Evolutionary conservation across 768 basidiomycete genomes (phyloP).

Genomic region (Russula emetica): DNA sequence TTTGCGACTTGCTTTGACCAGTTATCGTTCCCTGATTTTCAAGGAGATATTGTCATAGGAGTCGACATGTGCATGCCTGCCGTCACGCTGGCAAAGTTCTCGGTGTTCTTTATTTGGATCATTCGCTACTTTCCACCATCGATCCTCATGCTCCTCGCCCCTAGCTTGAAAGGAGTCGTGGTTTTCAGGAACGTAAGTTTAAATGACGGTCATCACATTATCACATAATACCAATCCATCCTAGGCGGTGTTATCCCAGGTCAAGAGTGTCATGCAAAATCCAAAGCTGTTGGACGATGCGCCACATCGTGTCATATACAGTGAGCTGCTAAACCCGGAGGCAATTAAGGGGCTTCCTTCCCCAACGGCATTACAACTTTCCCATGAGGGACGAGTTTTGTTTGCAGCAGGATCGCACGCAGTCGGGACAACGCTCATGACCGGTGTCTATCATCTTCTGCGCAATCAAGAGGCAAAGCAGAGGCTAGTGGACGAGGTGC

Average conservation of each 20-base stretch:
- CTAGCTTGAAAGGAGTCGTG: not conserved
- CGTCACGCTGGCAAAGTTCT: conserved; percentile 23
- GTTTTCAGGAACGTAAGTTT: not conserved
- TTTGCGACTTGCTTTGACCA: conserved; percentile 38
- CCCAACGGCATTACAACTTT: not conserved
- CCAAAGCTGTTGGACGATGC: conserved; percentile 6
- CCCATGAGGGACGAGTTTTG: conserved; percentile 12
- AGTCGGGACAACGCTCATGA: conserved; percentile 16
- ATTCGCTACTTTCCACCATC: not conserved
- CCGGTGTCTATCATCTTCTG: conserved; percentile 7
- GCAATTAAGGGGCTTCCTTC: conserved; percentile 4
- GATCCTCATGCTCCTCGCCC: not conserved
- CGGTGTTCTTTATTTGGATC: not conserved
- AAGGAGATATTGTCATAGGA: conserved; percentile 35
- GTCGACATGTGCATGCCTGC: conserved; percentile 34
- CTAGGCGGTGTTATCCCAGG: conserved; percentile 7
- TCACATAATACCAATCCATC: not conserved
- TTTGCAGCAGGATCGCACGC: conserved; percentile 20
- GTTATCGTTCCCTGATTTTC: conserved; percentile 36
- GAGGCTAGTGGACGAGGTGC: conserved; percentile 7
- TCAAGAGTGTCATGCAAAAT: conserved; percentile 4
- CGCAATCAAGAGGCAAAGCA: conserved; percentile 9
- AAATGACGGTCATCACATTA: not conserved
- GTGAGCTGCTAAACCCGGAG: conserved; percentile 5
- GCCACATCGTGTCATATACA: conserved; percentile 18